A percentile compares a stretch with the other conserved stretches of the same genome.
Conservation (phyloP, 2,329 filamentous ascomycete genomes). For the Aspergillus brasiliensis region DNA sequence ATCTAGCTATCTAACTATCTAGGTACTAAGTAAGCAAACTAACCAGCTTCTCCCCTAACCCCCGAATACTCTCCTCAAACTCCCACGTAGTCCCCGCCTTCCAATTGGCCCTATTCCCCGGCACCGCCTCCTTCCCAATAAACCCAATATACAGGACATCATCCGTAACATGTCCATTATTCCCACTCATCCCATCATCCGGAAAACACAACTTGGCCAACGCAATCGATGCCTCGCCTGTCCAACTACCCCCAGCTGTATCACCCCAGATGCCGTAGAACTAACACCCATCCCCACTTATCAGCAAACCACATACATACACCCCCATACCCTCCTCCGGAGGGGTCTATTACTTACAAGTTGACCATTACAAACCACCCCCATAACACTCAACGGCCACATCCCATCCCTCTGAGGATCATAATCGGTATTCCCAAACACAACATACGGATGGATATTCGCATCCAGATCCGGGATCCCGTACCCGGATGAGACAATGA, state of each 20-base stretch:
- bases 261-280: slow-evolving; percentile 65
- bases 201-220: slow-evolving; percentile 60
- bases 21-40: background rate
- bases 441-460: slow-evolving; percentile 57
- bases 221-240: slow-evolving; percentile 61
- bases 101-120: slow-evolving; percentile 60
- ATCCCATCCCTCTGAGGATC: slow-evolving; percentile 48
- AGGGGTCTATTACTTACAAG: slow-evolving; percentile 36
- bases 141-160: slow-evolving; percentile 68
- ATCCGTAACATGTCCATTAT: slow-evolving; percentile 57
- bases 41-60: slow-evolving; percentile 57
- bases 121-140: slow-evolving; percentile 57
- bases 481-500: slow-evolving; percentile 36
- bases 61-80: slow-evolving; percentile 53
- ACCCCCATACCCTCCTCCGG: background rate
- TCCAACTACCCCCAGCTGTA: slow-evolving; percentile 59
- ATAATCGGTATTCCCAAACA: slow-evolving; percentile 56
- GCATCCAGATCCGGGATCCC: slow-evolving; percentile 52
- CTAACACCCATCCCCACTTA: slow-evolving; percentile 25
- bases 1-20: too few relatives aligned
- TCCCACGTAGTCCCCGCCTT: slow-evolving; percentile 37
- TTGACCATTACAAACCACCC: slow-evolving; percentile 56
- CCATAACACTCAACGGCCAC: slow-evolving; percentile 57
- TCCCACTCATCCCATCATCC: slow-evolving; percentile 52
- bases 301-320: background rate